Conservation (phyloP, 768 basidiomycete species). For the Leucocoprinus birnbaumii region DNA sequence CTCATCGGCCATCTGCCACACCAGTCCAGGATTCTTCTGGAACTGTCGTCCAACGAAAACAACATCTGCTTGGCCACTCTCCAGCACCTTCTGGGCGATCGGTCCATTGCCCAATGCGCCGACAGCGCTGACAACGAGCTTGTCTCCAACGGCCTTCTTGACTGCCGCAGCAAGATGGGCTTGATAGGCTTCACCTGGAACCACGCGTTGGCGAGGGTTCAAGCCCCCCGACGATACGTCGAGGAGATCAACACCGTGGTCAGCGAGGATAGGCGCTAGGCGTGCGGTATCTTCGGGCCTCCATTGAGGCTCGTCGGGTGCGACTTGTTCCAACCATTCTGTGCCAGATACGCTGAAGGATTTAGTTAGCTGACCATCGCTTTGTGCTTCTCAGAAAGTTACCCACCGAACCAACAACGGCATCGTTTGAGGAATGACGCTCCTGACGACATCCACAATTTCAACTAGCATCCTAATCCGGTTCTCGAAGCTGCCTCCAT, state of each 20-base stretch:
- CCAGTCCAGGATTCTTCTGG: slow-evolving; percentile 55
- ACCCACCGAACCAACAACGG: slow-evolving; percentile 70
- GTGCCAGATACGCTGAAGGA: slow-evolving; percentile 59
- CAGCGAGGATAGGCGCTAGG: slow-evolving; percentile 54
- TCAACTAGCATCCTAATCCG: slow-evolving; percentile 60
- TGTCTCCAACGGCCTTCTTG: slow-evolving; percentile 38
- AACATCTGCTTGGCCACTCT: slow-evolving; percentile 58
- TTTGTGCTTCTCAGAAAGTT: not conserved
- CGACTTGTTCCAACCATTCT: slow-evolving; percentile 65
- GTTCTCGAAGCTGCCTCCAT: slow-evolving; percentile 73
- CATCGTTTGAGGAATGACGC: slow-evolving; percentile 53
- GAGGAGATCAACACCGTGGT: slow-evolving; percentile 71
- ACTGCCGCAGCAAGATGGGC: slow-evolving; percentile 55
- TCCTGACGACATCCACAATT: slow-evolving; percentile 61
- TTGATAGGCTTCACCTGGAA: slow-evolving; percentile 43
- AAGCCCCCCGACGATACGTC: slow-evolving; percentile 72
- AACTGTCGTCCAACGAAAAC: slow-evolving; percentile 53
- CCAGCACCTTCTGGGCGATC: slow-evolving; percentile 57
- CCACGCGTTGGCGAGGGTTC: slow-evolving; percentile 36
- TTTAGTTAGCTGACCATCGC: not conserved
- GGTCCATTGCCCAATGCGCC: slow-evolving; percentile 55
- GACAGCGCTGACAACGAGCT: slow-evolving; percentile 40
- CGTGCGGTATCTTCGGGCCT: slow-evolving; percentile 63
- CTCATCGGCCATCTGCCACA: slow-evolving; percentile 45
- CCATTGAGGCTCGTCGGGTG: slow-evolving; percentile 65